phyloP scores from a whole-genome alignment of 176 grass and related monocot species.

The Raddia distichophylla region DNA sequence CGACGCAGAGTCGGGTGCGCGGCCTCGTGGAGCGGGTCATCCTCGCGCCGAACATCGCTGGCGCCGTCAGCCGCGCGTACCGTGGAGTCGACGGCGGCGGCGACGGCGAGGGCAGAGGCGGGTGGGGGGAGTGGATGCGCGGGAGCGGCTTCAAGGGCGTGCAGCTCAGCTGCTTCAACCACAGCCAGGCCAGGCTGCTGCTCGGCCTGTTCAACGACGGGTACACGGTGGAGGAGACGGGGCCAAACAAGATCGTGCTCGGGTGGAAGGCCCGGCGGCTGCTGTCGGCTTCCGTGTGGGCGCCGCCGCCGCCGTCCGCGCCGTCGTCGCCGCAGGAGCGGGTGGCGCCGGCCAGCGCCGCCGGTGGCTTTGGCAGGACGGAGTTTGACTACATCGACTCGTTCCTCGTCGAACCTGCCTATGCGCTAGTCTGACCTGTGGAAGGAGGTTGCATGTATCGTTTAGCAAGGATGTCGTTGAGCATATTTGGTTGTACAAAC shows the following conservation, averaged over 20 bases:
- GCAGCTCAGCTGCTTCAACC: conserved; percentile 76
- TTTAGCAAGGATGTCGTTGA: conserved; percentile 6
- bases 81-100: conserved; percentile 21
- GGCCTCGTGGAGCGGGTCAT: conserved; percentile 68
- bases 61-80: conserved; percentile 67
- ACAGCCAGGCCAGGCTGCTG: conserved; percentile 70
- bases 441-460: not conserved
- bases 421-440: conserved; percentile 39
- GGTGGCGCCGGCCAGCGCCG: conserved; percentile 30
- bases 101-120: conserved; percentile 19
- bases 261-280: conserved; percentile 64
- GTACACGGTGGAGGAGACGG: conserved; percentile 63
- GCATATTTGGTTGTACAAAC: conserved; percentile 34
- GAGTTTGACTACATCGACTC: conserved; percentile 55
- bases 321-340: conserved; percentile 21
- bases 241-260: conserved; percentile 60
- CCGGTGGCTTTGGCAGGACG: conserved; percentile 12
- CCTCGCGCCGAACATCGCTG: conserved; percentile 65
- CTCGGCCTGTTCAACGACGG: conserved; percentile 75
- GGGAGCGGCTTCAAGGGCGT: conserved; percentile 49
- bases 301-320: conserved; percentile 37
- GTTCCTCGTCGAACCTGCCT: conserved; percentile 55
- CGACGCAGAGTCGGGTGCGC: conserved; percentile 62
- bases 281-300: conserved; percentile 65
- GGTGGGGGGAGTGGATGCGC: conserved; percentile 71